Evolutionary conservation across 2,329 filamentous ascomycete genomes (phyloP).

Genomic region (Cladophialophora exuberans): DNA sequence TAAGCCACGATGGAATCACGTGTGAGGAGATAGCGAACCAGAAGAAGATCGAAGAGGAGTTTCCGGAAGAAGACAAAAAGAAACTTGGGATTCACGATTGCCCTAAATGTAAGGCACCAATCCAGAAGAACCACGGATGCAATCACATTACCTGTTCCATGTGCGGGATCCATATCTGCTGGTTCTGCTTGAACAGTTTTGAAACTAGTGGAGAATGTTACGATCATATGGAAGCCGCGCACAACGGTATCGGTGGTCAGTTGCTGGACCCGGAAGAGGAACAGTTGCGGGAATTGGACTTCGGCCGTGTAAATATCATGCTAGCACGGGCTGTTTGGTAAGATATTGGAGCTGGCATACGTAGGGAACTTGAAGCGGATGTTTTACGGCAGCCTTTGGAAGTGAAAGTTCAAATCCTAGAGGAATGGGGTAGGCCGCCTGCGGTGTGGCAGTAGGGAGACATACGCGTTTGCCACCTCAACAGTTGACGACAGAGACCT

Average conservation of each 20-base stretch:
- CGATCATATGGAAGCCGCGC: background rate
- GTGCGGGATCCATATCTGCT: conserved; percentile 10
- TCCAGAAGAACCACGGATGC: conserved; percentile 78
- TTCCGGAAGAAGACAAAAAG: conserved; percentile 5
- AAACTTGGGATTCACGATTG: conserved; percentile 6
- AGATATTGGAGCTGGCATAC: too few relatives aligned
- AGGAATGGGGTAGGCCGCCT: too few relatives aligned
- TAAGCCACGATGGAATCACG: conserved; percentile 18
- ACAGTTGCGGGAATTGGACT: background rate
- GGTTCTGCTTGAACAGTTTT: conserved; percentile 9
- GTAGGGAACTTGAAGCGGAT: too few relatives aligned
- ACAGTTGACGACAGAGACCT: too few relatives aligned
- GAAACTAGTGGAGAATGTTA: background rate
- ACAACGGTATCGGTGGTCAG: conserved; percentile 1
- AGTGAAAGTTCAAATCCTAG: too few relatives aligned
- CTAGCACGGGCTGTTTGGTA: too few relatives aligned
- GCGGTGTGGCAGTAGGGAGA: too few relatives aligned
- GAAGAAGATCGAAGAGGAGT: background rate
- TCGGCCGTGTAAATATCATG: too few relatives aligned
- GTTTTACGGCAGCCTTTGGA: too few relatives aligned
- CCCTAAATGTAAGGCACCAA: conserved; percentile 6
- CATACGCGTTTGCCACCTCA: too few relatives aligned
- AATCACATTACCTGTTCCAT: conserved; percentile 81
- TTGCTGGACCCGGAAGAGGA: background rate
- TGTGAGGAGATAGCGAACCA: background rate